Conservation (phyloP, 768 basidiomycete species). For the Suillus sp. region DNA sequence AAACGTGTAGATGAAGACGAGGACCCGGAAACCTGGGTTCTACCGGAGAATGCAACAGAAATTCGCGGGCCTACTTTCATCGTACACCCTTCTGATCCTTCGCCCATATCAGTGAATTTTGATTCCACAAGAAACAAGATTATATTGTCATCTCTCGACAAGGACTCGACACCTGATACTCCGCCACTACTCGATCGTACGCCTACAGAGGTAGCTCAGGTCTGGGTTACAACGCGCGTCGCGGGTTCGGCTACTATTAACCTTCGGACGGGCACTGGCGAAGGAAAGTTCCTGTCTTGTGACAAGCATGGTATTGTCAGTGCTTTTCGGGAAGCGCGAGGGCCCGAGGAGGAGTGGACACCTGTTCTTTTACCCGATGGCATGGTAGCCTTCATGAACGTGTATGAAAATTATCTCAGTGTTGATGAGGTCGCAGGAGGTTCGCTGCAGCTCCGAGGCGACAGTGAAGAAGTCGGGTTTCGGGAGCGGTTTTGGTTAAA, state of each 20-base stretch:
- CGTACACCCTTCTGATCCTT: slow-evolving; percentile 78
- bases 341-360: slow-evolving; percentile 94
- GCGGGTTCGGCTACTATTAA: slow-evolving; percentile 86
- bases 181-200: slow-evolving; percentile 59
- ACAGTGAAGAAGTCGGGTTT: slow-evolving; percentile 85
- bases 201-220: slow-evolving; percentile 83
- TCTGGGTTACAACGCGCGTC: slow-evolving; percentile 89
- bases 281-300: slow-evolving; percentile 89
- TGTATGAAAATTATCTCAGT: slow-evolving; percentile 85
- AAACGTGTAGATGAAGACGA: slow-evolving; percentile 61
- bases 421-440: slow-evolving; percentile 90
- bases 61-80: slow-evolving; percentile 89
- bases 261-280: slow-evolving; percentile 82
- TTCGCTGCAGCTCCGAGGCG: slow-evolving; percentile 72
- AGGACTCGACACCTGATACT: slow-evolving; percentile 48
- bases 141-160: slow-evolving; percentile 64
- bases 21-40: slow-evolving; percentile 77
- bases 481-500: slow-evolving; percentile 87
- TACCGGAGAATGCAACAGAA: slow-evolving; percentile 69
- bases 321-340: slow-evolving; percentile 85
- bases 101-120: slow-evolving; percentile 74
- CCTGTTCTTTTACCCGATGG: slow-evolving; percentile 80
- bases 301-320: slow-evolving; percentile 84
- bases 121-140: slow-evolving; percentile 76
- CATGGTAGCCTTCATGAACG: slow-evolving; percentile 85